A percentile compares a stretch with the other conserved stretches of the same genome.
Conservation (phyloP, 352 stramenopile species). For the Pythium insidiosum region DNA sequence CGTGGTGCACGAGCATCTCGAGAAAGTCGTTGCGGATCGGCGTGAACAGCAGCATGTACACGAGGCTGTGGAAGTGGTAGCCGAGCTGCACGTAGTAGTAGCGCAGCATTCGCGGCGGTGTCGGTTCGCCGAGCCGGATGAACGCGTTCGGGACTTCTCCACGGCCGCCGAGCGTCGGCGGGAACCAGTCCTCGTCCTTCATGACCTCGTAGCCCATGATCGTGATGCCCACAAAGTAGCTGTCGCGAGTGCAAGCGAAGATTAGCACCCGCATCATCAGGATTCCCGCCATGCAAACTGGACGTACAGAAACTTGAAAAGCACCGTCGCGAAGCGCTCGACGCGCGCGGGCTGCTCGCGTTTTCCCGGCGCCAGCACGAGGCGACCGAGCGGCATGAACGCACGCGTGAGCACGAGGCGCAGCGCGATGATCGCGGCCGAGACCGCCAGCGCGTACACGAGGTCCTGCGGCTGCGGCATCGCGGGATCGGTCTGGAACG, state of each 20-base stretch:
- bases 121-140: constrained; percentile 20
- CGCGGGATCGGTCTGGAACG: constrained; percentile 16
- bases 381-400: constrained; percentile 36
- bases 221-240: constrained; percentile 48
- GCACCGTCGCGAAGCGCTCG: constrained; percentile 53
- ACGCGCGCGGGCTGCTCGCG: constrained; percentile 38
- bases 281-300: constrained; percentile 1
- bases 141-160: constrained; percentile 24
- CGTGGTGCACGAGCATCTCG: constrained; percentile 48
- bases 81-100: constrained; percentile 49
- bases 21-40: constrained; percentile 55
- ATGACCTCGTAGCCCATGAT: constrained; percentile 28
- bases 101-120: constrained; percentile 23
- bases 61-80: constrained; percentile 44
- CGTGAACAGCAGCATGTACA: constrained; percentile 51
- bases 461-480: constrained; percentile 51
- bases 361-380: constrained; percentile 43
- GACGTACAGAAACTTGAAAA: constrained; percentile 65
- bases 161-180: constrained; percentile 26
- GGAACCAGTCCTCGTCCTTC: constrained; percentile 43
- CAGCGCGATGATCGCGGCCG: constrained; percentile 27
- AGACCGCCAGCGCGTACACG: constrained; percentile 18
- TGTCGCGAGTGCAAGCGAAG: constrained; percentile 8
- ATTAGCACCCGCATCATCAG: background rate
- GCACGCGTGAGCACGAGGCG: constrained; percentile 25